A percentile compares a stretch with the other conserved stretches of the same genome.
Conservation (phyloP, 495 filamentous ascomycete genomes). For the Tuber magnatum region DNA sequence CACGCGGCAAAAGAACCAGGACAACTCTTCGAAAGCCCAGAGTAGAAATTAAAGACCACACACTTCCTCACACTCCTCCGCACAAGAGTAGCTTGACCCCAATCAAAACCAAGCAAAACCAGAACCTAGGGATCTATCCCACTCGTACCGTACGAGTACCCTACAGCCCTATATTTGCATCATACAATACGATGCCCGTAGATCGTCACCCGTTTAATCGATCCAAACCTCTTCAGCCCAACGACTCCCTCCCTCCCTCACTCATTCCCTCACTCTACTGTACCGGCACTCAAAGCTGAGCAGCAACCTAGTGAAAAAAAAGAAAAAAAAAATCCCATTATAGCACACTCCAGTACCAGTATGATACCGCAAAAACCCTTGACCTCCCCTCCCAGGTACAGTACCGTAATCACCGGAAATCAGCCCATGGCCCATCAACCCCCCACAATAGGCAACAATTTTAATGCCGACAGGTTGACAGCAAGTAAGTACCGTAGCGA, state of each 20-base stretch:
- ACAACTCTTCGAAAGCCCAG: background rate
- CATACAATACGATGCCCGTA: background rate
- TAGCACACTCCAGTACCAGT: background rate
- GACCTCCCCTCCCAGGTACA: no score
- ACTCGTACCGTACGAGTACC: no score
- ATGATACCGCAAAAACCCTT: background rate
- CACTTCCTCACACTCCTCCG: background rate
- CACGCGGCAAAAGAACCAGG: background rate
- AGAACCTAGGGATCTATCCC: background rate
- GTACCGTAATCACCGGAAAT: no score
- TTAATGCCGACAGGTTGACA: no score
- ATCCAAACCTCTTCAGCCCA: background rate
- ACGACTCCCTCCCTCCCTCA: background rate
- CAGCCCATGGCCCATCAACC: no score
- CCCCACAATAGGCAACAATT: no score
- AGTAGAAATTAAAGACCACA: background rate
- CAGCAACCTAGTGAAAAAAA: no score
- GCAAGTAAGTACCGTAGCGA: no score
- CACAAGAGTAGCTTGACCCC: background rate
- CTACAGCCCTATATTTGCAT: background rate
- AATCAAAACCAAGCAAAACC: background rate
- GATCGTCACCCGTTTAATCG: background rate
- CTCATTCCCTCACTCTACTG: no score
- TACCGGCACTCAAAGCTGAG: no score
- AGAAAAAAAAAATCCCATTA: no score